Base-by-base conservation (phyloP, 768 basidiomycete species). In the Russula earlei region DNA sequence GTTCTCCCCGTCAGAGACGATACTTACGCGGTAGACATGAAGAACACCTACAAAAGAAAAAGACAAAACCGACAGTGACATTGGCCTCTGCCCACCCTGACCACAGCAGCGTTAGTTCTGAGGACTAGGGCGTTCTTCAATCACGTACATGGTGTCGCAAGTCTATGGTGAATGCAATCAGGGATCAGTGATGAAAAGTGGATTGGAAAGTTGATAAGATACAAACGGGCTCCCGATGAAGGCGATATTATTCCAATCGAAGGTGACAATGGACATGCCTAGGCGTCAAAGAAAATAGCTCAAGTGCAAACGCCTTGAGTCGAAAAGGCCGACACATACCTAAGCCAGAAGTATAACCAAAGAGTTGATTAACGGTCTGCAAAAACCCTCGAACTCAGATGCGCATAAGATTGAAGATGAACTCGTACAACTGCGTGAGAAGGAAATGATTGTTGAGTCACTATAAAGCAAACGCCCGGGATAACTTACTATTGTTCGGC, bases 11-110 rank as follows among this genome's bases (percentile, higher is more conserved):
- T 60, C 27, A 60, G 53, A 27, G 37, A 34, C 47, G n/a, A 25
- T 20, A 43, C 45, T n/a, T 34, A 17, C 15, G 14, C 22, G 29
- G 37, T 4, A 61, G 19, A 49, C 8, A 22, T 19, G 9, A 27
- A 17, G 10, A 19, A 4, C 1, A 63, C 69, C 59, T 45, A 68
- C 76, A 77, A 67, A 71, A 75, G 64, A 77, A 72, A 58, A 74
- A 60, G 5, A 76, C 66, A 55, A 77, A 72, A 17, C 74, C 82
- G 40, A 66, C 73, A 3, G 77, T 67, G 53, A 88, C 74, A 66
- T 89, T 89, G 10, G 83, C 85, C 67, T 85, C 82, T 4, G 85
- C 86, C 86, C 86, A 88, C 87, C 62, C 62, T 62, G 40, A 49
- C 9, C 31, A 19, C 33, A 24, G 20, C 11, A n/a, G 15, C 33